Conservation (phyloP, 176 grass and related monocot genomes). For the Miscanthus lutarioriparius region DNA sequence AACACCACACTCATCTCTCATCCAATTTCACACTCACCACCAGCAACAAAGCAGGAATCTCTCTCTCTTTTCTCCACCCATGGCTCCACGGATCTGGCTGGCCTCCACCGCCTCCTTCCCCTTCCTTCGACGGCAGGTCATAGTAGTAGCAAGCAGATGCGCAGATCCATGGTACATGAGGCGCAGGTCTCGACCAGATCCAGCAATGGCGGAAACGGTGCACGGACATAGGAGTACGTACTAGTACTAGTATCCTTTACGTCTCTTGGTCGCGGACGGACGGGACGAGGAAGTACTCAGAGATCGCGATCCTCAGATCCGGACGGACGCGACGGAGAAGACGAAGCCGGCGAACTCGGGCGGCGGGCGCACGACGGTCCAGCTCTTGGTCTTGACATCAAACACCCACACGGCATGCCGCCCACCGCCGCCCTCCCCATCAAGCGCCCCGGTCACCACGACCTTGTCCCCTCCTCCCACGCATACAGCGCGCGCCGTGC, state of each 20-base stretch:
- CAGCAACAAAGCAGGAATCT: too few species aligned
- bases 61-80: too few species aligned
- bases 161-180: too few species aligned
- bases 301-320: slow-evolving; percentile 30
- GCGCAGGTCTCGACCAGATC: too few species aligned
- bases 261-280: not conserved
- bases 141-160: too few species aligned
- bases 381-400: slow-evolving; percentile 42
- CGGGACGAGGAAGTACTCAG: not conserved
- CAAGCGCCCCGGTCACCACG: slow-evolving; percentile 53
- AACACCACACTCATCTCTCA: too few species aligned
- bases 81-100: too few species aligned
- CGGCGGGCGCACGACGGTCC: slow-evolving; percentile 45
- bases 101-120: too few species aligned
- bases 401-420: slow-evolving; percentile 57
- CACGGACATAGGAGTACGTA: too few species aligned
- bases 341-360: slow-evolving; percentile 51
- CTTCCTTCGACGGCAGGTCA: too few species aligned
- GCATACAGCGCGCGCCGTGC: slow-evolving; percentile 49
- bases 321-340: slow-evolving; percentile 49
- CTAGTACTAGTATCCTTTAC: not conserved
- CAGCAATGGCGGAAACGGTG: too few species aligned
- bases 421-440: slow-evolving; percentile 24
- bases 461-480: slow-evolving; percentile 45
- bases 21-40: too few species aligned